Conservation (phyloP, 768 basidiomycete species). For the Coprinellus micaceus region DNA sequence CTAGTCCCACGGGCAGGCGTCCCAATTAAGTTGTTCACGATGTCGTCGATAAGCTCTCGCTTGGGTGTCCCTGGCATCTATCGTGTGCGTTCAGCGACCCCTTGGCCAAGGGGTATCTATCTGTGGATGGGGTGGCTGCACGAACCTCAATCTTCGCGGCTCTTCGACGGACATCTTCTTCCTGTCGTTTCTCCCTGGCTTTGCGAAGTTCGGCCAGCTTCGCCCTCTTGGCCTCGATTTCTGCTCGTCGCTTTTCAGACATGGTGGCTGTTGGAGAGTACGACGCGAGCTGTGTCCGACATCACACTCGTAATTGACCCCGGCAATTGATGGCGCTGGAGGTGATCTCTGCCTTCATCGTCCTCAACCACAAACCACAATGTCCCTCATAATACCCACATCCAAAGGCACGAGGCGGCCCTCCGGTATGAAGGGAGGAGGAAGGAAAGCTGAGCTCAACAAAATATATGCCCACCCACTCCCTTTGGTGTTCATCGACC, state of each 20-base stretch:
- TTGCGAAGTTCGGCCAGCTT: conserved; percentile 83
- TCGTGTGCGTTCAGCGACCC: not conserved
- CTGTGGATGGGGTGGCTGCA: not conserved
- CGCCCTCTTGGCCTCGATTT: conserved; percentile 86
- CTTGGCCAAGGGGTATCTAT: not conserved
- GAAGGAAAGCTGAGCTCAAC: conserved; percentile 60
- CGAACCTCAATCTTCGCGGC: conserved; percentile 32
- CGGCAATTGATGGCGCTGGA: no score
- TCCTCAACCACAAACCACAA: conserved; percentile 13
- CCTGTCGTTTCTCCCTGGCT: conserved; percentile 69
- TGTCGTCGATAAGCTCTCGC: conserved; percentile 61
- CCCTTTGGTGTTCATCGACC: conserved; percentile 51
- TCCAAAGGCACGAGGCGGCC: conserved; percentile 27
- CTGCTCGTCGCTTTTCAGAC: conserved; percentile 72
- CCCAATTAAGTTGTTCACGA: conserved; percentile 62
- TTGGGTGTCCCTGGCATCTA: conserved; percentile 31
- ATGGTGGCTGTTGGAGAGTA: conserved; percentile 17
- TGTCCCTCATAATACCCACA: conserved; percentile 48
- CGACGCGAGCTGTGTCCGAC: no score
- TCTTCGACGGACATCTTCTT: conserved; percentile 44
- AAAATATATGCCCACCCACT: conserved; percentile 67
- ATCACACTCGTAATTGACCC: no score
- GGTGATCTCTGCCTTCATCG: no score
- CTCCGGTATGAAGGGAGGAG: conserved; percentile 43
- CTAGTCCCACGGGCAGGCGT: conserved; percentile 40